A percentile compares a stretch with the other conserved stretches of the same genome.
Conservation (phyloP, 352 stramenopile species). For the Sclerospora graminicola region DNA sequence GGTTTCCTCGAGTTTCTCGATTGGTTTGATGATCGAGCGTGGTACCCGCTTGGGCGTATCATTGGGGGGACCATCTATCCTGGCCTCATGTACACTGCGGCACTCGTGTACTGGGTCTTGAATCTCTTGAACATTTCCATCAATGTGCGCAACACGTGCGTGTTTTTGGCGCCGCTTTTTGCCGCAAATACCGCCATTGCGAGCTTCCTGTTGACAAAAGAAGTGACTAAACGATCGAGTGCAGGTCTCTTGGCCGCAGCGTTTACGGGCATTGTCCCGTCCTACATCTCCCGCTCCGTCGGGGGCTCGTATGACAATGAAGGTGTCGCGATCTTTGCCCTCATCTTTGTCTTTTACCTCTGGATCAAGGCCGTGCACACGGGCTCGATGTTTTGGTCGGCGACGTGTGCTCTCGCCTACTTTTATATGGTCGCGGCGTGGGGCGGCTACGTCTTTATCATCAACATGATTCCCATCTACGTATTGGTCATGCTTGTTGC, state of each 20-base stretch:
- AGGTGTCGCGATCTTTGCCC: slow-evolving; percentile 94
- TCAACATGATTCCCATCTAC: slow-evolving; percentile 98
- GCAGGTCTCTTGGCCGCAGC: slow-evolving; percentile 84
- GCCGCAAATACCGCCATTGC: slow-evolving; percentile 82
- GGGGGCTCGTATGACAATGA: slow-evolving; percentile 99
- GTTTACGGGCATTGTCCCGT: slow-evolving; percentile 96
- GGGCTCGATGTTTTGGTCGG: slow-evolving; percentile 81
- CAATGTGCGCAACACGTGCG: slow-evolving; percentile 88
- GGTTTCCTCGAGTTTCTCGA: slow-evolving; percentile 95
- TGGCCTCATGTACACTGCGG: slow-evolving; percentile 86
- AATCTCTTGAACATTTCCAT: slow-evolving; percentile 89
- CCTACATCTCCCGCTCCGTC: slow-evolving; percentile 94
- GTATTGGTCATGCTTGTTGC: slow-evolving; percentile 90
- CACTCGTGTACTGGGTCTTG: slow-evolving; percentile 83
- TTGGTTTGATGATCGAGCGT: slow-evolving; percentile 96
- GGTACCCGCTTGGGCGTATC: slow-evolving; percentile 89
- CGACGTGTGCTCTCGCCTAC: slow-evolving; percentile 87
- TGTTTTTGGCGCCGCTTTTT: slow-evolving; percentile 88
- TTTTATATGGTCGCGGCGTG: slow-evolving; percentile 96
- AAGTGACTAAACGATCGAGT: slow-evolving; percentile 84
- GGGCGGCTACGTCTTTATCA: slow-evolving; percentile 98
- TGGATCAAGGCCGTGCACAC: slow-evolving; percentile 93
- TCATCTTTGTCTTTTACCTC: slow-evolving; percentile 96
- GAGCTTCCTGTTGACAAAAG: slow-evolving; percentile 86
- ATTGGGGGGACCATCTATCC: slow-evolving; percentile 92